These are phyloP conservation scores for Verbascum thapsus DNA, from an alignment of 257 asterid species.

Conservation along the genomic window DNA sequence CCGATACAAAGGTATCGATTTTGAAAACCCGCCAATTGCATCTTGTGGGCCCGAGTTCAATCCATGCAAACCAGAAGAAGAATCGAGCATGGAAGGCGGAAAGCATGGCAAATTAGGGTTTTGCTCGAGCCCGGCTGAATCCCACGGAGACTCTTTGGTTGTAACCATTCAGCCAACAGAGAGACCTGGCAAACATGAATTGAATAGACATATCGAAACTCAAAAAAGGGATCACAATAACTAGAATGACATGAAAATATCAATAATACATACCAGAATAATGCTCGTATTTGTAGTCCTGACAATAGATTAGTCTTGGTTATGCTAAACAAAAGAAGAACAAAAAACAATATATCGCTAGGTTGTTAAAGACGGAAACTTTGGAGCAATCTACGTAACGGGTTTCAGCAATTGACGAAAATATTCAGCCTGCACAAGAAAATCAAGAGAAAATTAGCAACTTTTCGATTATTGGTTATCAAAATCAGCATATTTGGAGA, in stretches of 20 bases:
- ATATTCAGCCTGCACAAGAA: slow-evolving; percentile 62
- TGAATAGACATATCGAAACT: slow-evolving; percentile 15
- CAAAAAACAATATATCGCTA: slow-evolving; percentile 33
- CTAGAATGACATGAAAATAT: slow-evolving; percentile 4
- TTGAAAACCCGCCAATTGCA: slow-evolving; percentile 30
- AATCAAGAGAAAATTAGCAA: slow-evolving; percentile 24
- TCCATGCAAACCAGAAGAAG: slow-evolving; percentile 28
- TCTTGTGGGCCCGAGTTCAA: slow-evolving; percentile 27
- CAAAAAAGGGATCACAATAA: slow-evolving; percentile 21
- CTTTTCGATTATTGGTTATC: background rate
- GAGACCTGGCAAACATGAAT: slow-evolving; percentile 38
- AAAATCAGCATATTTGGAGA: background rate
- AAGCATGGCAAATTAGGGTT: slow-evolving; percentile 38
- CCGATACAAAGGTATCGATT: slow-evolving; percentile 19
- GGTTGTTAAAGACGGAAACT: slow-evolving; percentile 38
- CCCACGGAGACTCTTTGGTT: slow-evolving; percentile 42
- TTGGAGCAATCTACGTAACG: slow-evolving; percentile 56
- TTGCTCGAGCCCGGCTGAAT: slow-evolving; percentile 38
- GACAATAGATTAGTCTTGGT: slow-evolving; percentile 30
- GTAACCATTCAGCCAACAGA: slow-evolving; percentile 49
- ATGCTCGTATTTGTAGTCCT: slow-evolving; percentile 28
- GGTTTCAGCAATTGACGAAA: slow-evolving; percentile 77
- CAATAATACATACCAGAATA: slow-evolving; percentile 40
- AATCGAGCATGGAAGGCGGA: slow-evolving; percentile 29
- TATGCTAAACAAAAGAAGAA: slow-evolving; percentile 36